These are phyloP conservation scores for Piedraia hortae DNA, from an alignment of 2,329 filamentous ascomycete genomes.

Conservation along the genomic window DNA sequence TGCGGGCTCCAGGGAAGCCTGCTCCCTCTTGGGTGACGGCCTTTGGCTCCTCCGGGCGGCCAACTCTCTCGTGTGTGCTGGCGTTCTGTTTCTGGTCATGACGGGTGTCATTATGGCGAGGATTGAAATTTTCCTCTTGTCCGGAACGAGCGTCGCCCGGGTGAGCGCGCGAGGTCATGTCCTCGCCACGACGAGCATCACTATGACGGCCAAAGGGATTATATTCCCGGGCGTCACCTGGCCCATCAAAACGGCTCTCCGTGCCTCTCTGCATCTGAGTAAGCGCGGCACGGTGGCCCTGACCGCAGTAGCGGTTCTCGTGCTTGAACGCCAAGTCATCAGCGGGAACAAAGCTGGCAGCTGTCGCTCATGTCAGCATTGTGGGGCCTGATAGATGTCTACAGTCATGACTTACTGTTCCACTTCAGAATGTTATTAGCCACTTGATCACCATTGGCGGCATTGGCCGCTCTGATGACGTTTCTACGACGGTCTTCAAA, in stretches of 20 bases:
- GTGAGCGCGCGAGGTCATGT: slow-evolving; percentile 1
- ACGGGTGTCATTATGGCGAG: neutral
- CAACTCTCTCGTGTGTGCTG: too few relatives aligned
- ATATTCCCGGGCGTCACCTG: too few relatives aligned
- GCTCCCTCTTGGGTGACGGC: too few relatives aligned
- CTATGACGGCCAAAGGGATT: slow-evolving; percentile 1
- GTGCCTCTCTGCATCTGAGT: slow-evolving; percentile 1
- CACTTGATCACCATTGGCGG: too few relatives aligned
- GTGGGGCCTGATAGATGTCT: neutral
- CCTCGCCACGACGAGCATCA: slow-evolving; percentile 1
- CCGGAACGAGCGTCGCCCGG: neutral
- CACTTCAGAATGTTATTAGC: slow-evolving; percentile 1
- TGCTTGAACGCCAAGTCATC: slow-evolving; percentile 2
- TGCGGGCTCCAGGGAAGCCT: too few relatives aligned
- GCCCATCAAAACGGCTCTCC: too few relatives aligned
- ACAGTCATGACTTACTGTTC: slow-evolving; percentile 1
- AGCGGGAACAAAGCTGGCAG: slow-evolving; percentile 1
- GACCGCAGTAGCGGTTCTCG: slow-evolving; percentile 3
- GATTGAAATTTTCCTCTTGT: neutral
- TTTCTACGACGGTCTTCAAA: too few relatives aligned
- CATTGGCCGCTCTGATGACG: too few relatives aligned
- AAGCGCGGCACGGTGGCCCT: slow-evolving; percentile 4
- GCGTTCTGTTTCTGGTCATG: neutral
- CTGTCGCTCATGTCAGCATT: slow-evolving; percentile 1
- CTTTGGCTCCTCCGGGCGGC: too few relatives aligned